Base-by-base conservation (phyloP, 2,329 filamentous ascomycete genomes). In the Sporothrix globosa region DNA sequence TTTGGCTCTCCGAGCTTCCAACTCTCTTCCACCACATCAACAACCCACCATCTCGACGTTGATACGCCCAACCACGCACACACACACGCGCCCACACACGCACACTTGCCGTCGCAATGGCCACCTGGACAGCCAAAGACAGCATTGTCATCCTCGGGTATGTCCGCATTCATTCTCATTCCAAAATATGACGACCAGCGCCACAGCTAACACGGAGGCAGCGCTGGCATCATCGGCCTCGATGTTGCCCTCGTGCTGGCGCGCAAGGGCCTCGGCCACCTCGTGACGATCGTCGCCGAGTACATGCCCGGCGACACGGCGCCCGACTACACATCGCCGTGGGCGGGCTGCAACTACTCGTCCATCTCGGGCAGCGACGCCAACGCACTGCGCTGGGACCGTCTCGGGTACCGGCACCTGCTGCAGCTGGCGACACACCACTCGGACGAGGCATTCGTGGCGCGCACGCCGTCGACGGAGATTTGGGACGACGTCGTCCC, bases 311-410 rank as follows among this genome's bases (percentile, higher is more conserved):
- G 81, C 7, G 81, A 83, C 69, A 80, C 78, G 0, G 76, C 77
- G 0, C 71, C 76, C 0, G 73, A 76, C 30, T 83, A 83, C 72
- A 82, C 81, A 1, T 82, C 81, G 6, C 81, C 81, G 67, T 82
- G 81, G 80, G 81, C 81, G 11, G 81, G 81, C 2, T 81, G 79
- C 71, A 83, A 83, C 73, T 82, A 82, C 73, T 83, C 81, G 0
- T 81, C 80, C 52, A 81, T 83, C 58, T 82, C 81, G 0, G 81
- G 81, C 27, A 78, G 73, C 17, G 80, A 83, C 66, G 72, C 75
- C 21, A 82, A 83, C 63, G 81, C 81, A 0, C 71, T 83, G 54
- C 78, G 77, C 39, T 83, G 81, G 81, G 82, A 83, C 68, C 77
- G 75, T 1, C 68, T 77, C 2, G 81, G 81, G 0, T 83, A 83